Conservation (phyloP, 1,139 yeast genomes). For the Pichia terricola region DNA sequence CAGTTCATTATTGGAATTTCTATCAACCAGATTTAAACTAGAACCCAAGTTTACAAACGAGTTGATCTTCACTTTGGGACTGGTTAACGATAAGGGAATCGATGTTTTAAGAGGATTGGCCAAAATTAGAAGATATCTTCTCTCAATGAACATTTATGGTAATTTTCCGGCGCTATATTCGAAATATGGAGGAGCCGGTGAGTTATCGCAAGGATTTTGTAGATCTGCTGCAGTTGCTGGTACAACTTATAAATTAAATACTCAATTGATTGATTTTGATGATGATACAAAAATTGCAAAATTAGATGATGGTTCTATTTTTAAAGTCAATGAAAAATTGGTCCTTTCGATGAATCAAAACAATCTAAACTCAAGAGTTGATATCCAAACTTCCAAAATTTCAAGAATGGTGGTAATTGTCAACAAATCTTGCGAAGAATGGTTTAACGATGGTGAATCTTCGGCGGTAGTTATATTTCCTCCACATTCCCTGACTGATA, state of each 20-base stretch:
- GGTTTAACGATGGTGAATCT: constrained; percentile 81
- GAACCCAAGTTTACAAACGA: constrained; percentile 72
- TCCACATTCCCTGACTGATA: constrained; percentile 66
- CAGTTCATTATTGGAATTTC: constrained; percentile 36
- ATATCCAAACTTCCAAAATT: constrained; percentile 38
- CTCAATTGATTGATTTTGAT: constrained; percentile 55
- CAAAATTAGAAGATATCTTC: constrained; percentile 71
- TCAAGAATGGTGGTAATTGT: constrained; percentile 78
- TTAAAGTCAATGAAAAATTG: constrained; percentile 68
- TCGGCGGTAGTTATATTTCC: constrained; percentile 91
- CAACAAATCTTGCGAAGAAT: constrained; percentile 77
- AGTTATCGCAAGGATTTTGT: constrained; percentile 92
- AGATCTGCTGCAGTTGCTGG: constrained; percentile 98
- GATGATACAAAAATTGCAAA: constrained; percentile 55
- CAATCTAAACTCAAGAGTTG: constrained; percentile 22
- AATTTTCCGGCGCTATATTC: constrained; percentile 87
- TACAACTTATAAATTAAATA: constrained; percentile 79
- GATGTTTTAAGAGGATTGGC: constrained; percentile 67
- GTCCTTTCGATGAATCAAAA: constrained; percentile 66
- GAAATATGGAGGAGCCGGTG: constrained; percentile 95
- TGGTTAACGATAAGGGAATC: constrained; percentile 52
- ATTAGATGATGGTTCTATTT: constrained; percentile 67
- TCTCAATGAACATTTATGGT: constrained; percentile 89
- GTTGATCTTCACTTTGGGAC: constrained; percentile 76
- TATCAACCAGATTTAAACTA: constrained; percentile 49